Evolutionary conservation across 805 yeast genomes (phyloP).

Genomic region (Candida suzukii): DNA sequence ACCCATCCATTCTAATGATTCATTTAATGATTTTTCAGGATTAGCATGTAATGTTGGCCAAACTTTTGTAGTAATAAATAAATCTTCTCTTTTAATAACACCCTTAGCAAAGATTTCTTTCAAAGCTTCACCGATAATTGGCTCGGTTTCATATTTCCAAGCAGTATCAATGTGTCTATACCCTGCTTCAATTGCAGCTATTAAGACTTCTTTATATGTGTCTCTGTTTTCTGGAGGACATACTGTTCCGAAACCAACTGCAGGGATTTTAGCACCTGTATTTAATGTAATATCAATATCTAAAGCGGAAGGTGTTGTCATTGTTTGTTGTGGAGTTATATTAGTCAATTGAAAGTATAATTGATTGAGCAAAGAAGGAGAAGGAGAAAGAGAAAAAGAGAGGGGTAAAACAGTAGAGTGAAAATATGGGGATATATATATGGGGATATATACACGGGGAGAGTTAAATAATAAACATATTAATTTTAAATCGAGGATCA

Average conservation of each 20-base stretch:
- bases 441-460: too few relatives aligned
- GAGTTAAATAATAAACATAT: too few relatives aligned
- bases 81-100: slow-evolving; percentile 38
- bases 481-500: too few relatives aligned
- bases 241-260: slow-evolving; percentile 66
- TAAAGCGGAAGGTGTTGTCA: not conserved
- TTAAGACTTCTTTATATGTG: slow-evolving; percentile 13
- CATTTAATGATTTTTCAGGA: slow-evolving; percentile 34
- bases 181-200: slow-evolving; percentile 31
- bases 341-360: too few relatives aligned
- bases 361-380: too few relatives aligned
- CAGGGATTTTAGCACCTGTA: slow-evolving; percentile 59
- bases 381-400: too few relatives aligned
- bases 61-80: slow-evolving; percentile 71
- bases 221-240: slow-evolving; percentile 7
- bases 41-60: slow-evolving; percentile 41
- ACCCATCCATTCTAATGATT: slow-evolving; percentile 33
- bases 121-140: slow-evolving; percentile 36
- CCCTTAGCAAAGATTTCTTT: slow-evolving; percentile 41
- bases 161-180: slow-evolving; percentile 48
- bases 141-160: slow-evolving; percentile 40
- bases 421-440: too few relatives aligned
- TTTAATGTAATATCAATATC: slow-evolving; percentile 35
- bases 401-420: too few relatives aligned
- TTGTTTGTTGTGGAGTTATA: too few relatives aligned